Base-by-base conservation (phyloP, 306 rosid species). In the Castanopsis chinensis region DNA sequence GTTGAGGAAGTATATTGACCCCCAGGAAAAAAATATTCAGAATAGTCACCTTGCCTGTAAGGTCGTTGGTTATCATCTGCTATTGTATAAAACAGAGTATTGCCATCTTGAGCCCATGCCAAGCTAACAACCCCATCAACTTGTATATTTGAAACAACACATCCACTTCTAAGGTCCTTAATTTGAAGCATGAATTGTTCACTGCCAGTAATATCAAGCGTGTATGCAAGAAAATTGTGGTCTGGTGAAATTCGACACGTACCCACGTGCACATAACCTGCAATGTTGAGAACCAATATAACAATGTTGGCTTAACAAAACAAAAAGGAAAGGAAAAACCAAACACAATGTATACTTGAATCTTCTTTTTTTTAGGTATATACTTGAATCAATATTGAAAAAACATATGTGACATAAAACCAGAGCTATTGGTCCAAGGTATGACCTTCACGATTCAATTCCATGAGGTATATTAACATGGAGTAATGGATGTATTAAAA, bases 241-340 rank as follows among this genome's bases (percentile, higher is more conserved):
- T 93, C 92, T 19, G 96, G 98, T 43, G 99, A 95, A 81, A 93
- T 81, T 75, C 94, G 88, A 82, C 98, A 93, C 18, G 94, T 84
- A 82, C 98, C 97, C 72, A 95, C 97, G 10, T 95, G 93, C 77
- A 95, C 99, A 79, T 95, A 95, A 78, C 99, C 99, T 95, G 81
- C 67, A 89, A 75, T 67, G 13, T 76, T 63, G 76, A 72, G 51
- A 2, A 21, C 52, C 30, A 51, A 53, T 9, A 80, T 32, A 73
- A 23, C 32, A 18, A 78, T 76, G 71, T 54, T 55, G 52, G 49
- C 80, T 61, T 55, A 41, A 63, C 21, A 32, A 71, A 54, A 78
- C 18, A 11, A 56, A 21, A 79, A 8, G 20, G 28, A 2, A 43
- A 23, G 27, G 33, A 43, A 75, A 10, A 78, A 43, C 58, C 58